Evolutionary conservation across 2,329 filamentous ascomycete genomes (phyloP).

Genomic region (Fusarium marasasianum): DNA sequence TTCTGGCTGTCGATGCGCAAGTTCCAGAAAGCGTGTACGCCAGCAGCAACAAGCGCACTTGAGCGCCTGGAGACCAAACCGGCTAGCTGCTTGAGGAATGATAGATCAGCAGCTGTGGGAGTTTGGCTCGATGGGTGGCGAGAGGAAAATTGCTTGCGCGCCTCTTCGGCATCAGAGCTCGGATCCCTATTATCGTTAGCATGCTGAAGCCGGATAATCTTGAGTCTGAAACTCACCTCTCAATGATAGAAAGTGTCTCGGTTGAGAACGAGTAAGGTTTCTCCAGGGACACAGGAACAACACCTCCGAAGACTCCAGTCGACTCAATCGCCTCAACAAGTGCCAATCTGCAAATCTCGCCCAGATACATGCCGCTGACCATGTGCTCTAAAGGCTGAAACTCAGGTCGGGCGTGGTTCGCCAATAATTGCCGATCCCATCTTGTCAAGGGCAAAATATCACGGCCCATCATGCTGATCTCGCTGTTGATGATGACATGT

Average conservation of each 20-base stretch:
- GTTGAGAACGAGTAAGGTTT: slow-evolving; percentile 68
- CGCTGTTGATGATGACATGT: slow-evolving; percentile 74
- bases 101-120: slow-evolving; percentile 58
- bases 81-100: slow-evolving; percentile 62
- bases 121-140: slow-evolving; percentile 58
- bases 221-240: slow-evolving; percentile 56
- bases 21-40: slow-evolving; percentile 68
- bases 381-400: slow-evolving; percentile 72
- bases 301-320: slow-evolving; percentile 64
- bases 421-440: slow-evolving; percentile 67
- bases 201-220: not conserved
- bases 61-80: slow-evolving; percentile 66
- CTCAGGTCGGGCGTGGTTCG: slow-evolving; percentile 62
- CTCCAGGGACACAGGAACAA: slow-evolving; percentile 63
- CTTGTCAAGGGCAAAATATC: slow-evolving; percentile 67
- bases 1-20: slow-evolving; percentile 60
- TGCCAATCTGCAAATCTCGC: slow-evolving; percentile 69
- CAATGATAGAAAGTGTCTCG: slow-evolving; percentile 66
- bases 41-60: slow-evolving; percentile 66
- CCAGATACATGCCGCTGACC: slow-evolving; percentile 72
- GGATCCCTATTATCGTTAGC: slow-evolving; percentile 54
- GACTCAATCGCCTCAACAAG: slow-evolving; percentile 67
- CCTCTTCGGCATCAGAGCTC: slow-evolving; percentile 53
- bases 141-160: slow-evolving; percentile 59
- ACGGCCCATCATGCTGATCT: slow-evolving; percentile 72